A percentile compares a stretch with the other conserved stretches of the same genome.
These are phyloP conservation scores for Cochlearia excelsa DNA, from an alignment of 345 rosid species.

Conservation along the genomic window DNA sequence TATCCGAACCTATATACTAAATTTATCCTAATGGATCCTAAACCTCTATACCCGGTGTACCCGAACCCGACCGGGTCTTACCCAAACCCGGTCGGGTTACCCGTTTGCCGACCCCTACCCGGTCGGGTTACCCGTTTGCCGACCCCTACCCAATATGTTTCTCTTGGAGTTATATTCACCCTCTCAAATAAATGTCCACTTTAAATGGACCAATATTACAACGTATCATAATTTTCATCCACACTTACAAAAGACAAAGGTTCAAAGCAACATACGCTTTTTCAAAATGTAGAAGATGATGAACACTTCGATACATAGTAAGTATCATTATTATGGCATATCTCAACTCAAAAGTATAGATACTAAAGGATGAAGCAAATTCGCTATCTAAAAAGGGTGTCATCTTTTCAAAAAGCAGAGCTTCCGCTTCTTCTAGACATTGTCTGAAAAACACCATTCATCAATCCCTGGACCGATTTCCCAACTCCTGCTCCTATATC, in stretches of 20 bases:
- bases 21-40: too few relatives aligned
- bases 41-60: too few relatives aligned
- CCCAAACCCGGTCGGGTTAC: too few relatives aligned
- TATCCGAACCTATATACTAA: too few relatives aligned
- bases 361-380: slow-evolving; percentile 13
- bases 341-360: slow-evolving; percentile 17
- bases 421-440: slow-evolving; percentile 31
- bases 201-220: neutral
- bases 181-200: neutral
- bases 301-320: slow-evolving; percentile 2
- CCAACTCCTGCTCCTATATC: slow-evolving; percentile 89
- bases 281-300: slow-evolving; percentile 3
- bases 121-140: too few relatives aligned
- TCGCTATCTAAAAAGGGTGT: neutral
- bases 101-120: too few relatives aligned
- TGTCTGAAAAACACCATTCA: slow-evolving; percentile 48
- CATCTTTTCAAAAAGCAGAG: slow-evolving; percentile 24
- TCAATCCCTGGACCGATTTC: slow-evolving; percentile 73
- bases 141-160: neutral
- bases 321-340: slow-evolving; percentile 16
- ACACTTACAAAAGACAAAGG: slow-evolving; percentile 9
- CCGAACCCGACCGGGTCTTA: too few relatives aligned
- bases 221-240: neutral
- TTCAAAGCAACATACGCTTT: slow-evolving; percentile 8
- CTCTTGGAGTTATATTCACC: neutral